A percentile compares a stretch with the other conserved stretches of the same genome.
Conservation (phyloP, 83 land plant genomes). For the Diphasiastrum complanatum region DNA sequence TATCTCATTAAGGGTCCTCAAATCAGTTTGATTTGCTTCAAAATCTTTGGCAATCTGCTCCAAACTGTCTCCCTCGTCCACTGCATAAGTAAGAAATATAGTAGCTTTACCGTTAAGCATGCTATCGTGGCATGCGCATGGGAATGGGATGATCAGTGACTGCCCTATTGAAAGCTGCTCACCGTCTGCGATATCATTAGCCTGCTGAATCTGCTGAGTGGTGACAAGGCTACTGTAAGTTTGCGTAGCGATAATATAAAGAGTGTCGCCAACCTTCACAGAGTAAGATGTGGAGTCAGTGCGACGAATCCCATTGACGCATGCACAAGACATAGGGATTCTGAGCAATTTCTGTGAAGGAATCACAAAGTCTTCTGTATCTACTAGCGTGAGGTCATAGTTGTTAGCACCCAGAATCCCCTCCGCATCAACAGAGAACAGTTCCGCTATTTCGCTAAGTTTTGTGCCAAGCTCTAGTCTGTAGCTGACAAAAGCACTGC, state of each 20-base stretch:
- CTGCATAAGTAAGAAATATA: slow-evolving; percentile 20
- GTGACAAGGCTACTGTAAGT: slow-evolving; percentile 18
- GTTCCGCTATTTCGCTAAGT: slow-evolving; percentile 15
- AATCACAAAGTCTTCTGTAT: not conserved
- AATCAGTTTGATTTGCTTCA: too few species aligned
- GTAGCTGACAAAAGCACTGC: slow-evolving; percentile 20
- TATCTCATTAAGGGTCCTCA: too few species aligned
- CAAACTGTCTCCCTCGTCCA: slow-evolving; percentile 19
- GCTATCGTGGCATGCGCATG: slow-evolving; percentile 26
- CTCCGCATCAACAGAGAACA: slow-evolving; percentile 10
- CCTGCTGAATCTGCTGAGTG: slow-evolving; percentile 16
- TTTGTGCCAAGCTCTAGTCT: slow-evolving; percentile 12
- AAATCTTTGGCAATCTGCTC: too few species aligned
- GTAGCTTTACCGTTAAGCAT: slow-evolving; percentile 15
- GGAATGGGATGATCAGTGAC: slow-evolving; percentile 19
- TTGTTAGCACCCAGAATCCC: slow-evolving; percentile 19
- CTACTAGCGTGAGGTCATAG: not conserved
- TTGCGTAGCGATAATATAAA: slow-evolving; percentile 10
- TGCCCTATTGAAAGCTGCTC: slow-evolving; percentile 7
- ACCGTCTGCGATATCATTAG: not conserved
- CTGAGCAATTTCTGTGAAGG: slow-evolving; percentile 2
- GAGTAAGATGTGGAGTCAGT: slow-evolving; percentile 16
- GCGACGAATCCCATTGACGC: slow-evolving; percentile 22
- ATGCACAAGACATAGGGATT: slow-evolving; percentile 25
- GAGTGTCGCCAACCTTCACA: slow-evolving; percentile 11